phyloP scores from a whole-genome alignment of 352 stramenopile species.

The Globisporangium abappressorium region DNA sequence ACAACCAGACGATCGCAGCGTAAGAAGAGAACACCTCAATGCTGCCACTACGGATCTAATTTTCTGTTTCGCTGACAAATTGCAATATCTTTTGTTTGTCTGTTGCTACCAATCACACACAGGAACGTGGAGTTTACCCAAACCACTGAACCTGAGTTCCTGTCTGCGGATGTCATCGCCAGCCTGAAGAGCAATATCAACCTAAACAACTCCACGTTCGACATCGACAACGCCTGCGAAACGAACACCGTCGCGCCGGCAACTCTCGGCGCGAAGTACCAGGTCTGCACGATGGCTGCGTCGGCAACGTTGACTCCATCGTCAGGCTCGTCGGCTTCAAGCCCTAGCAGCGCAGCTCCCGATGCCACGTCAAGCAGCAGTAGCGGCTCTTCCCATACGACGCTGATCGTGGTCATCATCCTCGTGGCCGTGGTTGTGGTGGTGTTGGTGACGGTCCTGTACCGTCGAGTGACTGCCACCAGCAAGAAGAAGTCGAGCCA shows the following conservation, averaged over 20 bases:
- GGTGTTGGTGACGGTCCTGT: constrained; percentile 37
- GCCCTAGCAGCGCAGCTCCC: background rate
- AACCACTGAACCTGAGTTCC: background rate
- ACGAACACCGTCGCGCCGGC: background rate
- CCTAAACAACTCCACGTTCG: background rate
- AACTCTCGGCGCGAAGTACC: background rate
- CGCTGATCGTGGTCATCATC: constrained; percentile 51
- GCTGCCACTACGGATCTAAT: background rate
- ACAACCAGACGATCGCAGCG: constrained; percentile 15
- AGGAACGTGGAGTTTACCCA: background rate
- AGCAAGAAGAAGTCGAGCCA: constrained; percentile 18
- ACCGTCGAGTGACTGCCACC: constrained; percentile 22
- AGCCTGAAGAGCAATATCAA: background rate
- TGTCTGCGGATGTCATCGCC: background rate
- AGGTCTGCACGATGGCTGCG: background rate
- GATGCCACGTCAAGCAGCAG: background rate
- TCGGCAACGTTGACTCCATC: background rate
- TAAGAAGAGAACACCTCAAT: constrained; percentile 10
- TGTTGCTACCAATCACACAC: background rate
- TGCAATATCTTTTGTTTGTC: background rate
- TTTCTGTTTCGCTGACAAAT: background rate
- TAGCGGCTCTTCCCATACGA: constrained; percentile 20
- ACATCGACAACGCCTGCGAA: background rate
- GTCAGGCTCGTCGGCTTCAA: background rate
- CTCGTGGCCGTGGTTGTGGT: constrained; percentile 36